Evolutionary conservation across 345 rosid species (phyloP), one percentile per base, ranked within the genome.

Genomic region (Hirschfeldia incana): DNA sequence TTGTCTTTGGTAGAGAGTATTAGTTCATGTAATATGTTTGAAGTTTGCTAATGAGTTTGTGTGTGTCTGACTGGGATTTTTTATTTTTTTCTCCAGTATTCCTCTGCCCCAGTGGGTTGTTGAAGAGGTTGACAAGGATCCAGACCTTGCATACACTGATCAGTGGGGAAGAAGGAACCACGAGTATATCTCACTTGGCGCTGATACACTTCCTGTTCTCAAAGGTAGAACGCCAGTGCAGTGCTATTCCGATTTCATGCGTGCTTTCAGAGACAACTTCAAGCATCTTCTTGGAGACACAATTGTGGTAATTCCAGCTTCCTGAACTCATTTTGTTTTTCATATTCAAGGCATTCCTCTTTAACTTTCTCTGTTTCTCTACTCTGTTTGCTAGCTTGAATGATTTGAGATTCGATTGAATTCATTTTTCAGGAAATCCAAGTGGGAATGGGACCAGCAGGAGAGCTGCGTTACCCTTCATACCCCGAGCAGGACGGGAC

Each of bases 371-470:
- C 63, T 28, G 37, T 70, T 64, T 30, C 37, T 34, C 2, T 66
- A 67, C n/a, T 16, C n/a, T 42, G 9, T 71, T 58, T 72, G 53
- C 15, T 53, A 8, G 11, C 9, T 6, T 33, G 1, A 39, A n/a
- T 39, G 34, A 15, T 10, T 30, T 72, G 16, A 42, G 37, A 29
- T 67, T 67, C 33, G 65, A 37, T 27, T 69, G 51, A 53, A 63
- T 46, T 42, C 57, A 15, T 2, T 29, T 33, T 73, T 1, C 85
- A 92, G 99, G 98, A 95, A 91, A 95, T 95, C 70, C 99, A 95
- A 88, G 94, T 89, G 28, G 97, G 99, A 65, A 93, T 95, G 99
- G 99, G 99, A 61, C 99, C 98, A 58, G 99, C 98, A 26, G 98
- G 99, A 44, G 99, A 95, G 82, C 91, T 92, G 30, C 94, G 98